Evolutionary conservation across 1,139 yeast genomes (phyloP).

Genomic region (Candida frijolesensis): DNA sequence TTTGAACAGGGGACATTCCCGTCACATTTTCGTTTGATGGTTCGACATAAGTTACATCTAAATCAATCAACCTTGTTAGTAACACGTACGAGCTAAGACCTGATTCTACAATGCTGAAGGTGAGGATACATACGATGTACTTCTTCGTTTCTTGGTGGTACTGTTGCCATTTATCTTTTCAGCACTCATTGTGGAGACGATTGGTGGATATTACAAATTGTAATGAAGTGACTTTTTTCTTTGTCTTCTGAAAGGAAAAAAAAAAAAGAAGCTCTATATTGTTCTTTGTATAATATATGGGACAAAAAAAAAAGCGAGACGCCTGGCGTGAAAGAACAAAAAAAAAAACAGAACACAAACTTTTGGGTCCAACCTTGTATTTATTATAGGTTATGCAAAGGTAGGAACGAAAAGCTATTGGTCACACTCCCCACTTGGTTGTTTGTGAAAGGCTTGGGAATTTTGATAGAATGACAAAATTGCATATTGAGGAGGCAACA

Average conservation of each 20-base stretch:
- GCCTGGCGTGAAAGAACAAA: neutral
- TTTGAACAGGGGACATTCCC: conserved; percentile 21
- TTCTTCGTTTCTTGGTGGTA: conserved; percentile 1
- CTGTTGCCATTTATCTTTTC: neutral
- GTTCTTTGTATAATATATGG: neutral
- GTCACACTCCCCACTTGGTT: too few species aligned
- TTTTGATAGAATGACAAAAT: too few species aligned
- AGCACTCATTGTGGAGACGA: neutral
- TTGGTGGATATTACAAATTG: neutral
- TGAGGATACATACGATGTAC: conserved; percentile 2
- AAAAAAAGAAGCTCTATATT: neutral
- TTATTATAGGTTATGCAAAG: too few species aligned
- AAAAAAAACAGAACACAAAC: neutral
- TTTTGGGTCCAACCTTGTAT: too few species aligned
- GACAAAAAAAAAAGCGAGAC: neutral
- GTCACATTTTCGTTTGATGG: conserved; percentile 18
- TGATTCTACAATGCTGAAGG: neutral
- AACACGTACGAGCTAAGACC: too few species aligned
- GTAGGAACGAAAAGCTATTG: too few species aligned
- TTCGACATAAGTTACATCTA: conserved; percentile 19
- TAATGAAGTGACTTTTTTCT: neutral
- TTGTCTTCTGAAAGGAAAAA: neutral
- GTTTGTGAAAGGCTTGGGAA: too few species aligned
- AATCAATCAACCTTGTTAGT: neutral
- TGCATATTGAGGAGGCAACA: too few species aligned